Base-by-base conservation (phyloP, 2,329 filamentous ascomycete species). In the Paecilomyces sp. region DNA sequence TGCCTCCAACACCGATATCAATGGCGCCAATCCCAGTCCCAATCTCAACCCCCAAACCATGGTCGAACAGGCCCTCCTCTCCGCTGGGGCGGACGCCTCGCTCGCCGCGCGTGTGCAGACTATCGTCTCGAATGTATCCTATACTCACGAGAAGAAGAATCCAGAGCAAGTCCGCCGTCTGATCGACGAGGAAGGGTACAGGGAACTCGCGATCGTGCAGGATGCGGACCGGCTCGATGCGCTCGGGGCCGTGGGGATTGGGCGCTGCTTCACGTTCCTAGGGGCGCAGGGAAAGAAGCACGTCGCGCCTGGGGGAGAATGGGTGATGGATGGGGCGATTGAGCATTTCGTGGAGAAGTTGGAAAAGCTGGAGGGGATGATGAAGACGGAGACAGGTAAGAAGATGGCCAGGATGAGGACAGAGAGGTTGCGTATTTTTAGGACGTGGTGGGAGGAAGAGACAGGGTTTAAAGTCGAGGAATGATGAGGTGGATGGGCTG, bases 221-320 rank as follows among this genome's bases (percentile, higher is more conserved):
- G 93, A 97, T 74, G 92, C 92, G 3, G 93, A 97, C 77, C 82
- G 92, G 6, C 79, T 97, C n/a, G 93, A 97, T 75, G 90, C 92
- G 3, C 87, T 97, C 56, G 93, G 92, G 0, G 91, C 90, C 0
- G 84, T 97, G 31, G 93, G 93, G 0, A 87, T 96, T 59, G 92
- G 85, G 1, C 80, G 93, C 52, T 85, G 84, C 50, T 92, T 94
- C 71, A 86, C 88, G 0, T 97, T 86, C 71, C 85, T 88, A 0
- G 92, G 88, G 0, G 88, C 86, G 8, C 66, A 71, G 60, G 67
- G 69, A 13, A 65, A 66, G 54, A 67, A 70, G 30, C 69, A 67
- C 50, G 58, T 64, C 2, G 33, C 57, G 5, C 59, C 59, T 2
- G 66, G 66, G 9, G 65, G 64, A 6, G 60, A 58, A 34, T 74